A percentile compares a stretch with the other conserved stretches of the same genome.
These are phyloP conservation scores for Pseudoturritis turrita DNA, from an alignment of 345 rosid species.

Conservation along the genomic window DNA sequence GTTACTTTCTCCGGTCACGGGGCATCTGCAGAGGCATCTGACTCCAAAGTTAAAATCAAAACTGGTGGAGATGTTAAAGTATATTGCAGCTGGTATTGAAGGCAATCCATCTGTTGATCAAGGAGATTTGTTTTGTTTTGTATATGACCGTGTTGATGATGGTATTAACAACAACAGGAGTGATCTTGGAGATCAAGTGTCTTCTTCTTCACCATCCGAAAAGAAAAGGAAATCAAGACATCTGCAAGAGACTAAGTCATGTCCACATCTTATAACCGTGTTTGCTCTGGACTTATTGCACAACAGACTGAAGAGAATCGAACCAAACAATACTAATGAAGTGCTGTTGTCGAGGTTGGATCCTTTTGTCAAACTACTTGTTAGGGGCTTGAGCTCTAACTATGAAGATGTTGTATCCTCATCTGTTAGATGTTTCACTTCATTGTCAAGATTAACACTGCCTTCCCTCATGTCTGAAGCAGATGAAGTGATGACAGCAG, in stretches of 20 bases:
- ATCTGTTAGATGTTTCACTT: constrained; percentile 63
- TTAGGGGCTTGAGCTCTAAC: constrained; percentile 67
- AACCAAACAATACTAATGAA: constrained; percentile 39
- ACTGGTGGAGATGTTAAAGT: constrained; percentile 59
- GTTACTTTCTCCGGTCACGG: constrained; percentile 53
- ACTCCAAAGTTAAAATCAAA: constrained; percentile 60
- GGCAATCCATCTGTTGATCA: constrained; percentile 65
- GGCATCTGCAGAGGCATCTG: constrained; percentile 54
- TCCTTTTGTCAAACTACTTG: constrained; percentile 67
- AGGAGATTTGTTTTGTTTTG: constrained; percentile 58
- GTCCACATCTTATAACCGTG: constrained; percentile 60
- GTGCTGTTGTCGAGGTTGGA: constrained; percentile 63
- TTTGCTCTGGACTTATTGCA: constrained; percentile 67
- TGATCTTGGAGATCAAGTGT: constrained; percentile 27
- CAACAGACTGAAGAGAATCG: constrained; percentile 47
- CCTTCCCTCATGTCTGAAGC: constrained; percentile 63
- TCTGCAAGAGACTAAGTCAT: constrained; percentile 36
- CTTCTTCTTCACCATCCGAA: constrained; percentile 17
- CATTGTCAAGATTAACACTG: constrained; percentile 56
- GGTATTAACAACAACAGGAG: constrained; percentile 39
- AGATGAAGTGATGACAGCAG: constrained; percentile 53
- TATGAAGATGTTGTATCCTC: constrained; percentile 69
- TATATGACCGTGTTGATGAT: constrained; percentile 56
- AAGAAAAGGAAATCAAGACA: constrained; percentile 17
- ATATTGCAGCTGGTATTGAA: constrained; percentile 70